Evolutionary conservation across 768 basidiomycete genomes (phyloP).

Genomic region (Lepiota venenata): DNA sequence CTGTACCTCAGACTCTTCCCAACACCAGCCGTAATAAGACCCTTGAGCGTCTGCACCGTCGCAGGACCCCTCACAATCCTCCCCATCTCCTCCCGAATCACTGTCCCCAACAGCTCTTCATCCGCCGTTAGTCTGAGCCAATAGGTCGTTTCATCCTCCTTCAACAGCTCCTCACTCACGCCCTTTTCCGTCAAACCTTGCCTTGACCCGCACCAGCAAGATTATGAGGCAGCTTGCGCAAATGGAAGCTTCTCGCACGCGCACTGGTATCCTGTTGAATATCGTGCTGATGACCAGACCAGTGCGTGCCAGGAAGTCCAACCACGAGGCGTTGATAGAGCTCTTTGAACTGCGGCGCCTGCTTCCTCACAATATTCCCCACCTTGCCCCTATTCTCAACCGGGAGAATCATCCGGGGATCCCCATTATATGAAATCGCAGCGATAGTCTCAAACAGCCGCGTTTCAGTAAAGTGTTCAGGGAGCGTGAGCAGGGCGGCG

Average conservation of each 20-base stretch:
- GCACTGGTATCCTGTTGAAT: constrained; percentile 77
- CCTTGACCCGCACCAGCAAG: constrained; percentile 56
- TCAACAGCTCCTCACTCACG: constrained; percentile 29
- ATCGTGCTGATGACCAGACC: constrained; percentile 45
- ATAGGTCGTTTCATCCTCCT: constrained; percentile 71
- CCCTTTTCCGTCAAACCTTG: constrained; percentile 40
- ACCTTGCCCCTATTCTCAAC: constrained; percentile 95
- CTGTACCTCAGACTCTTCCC: constrained; percentile 77
- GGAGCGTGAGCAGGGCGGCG: constrained; percentile 85
- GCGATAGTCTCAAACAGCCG: constrained; percentile 86
- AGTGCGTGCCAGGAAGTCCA: constrained; percentile 78
- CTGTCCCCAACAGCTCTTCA: constrained; percentile 48
- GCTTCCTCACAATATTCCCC: constrained; percentile 85
- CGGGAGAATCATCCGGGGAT: constrained; percentile 92
- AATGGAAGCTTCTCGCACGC: constrained; percentile 65
- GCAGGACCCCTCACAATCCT: constrained; percentile 82
- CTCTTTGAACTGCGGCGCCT: constrained; percentile 80
- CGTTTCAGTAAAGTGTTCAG: constrained; percentile 75
- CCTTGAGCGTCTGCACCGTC: constrained; percentile 81
- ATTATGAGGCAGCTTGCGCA: constrained; percentile 74
- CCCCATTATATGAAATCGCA: constrained; percentile 81
- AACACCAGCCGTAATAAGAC: constrained; percentile 78
- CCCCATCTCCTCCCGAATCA: constrained; percentile 65
- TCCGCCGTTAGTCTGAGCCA: constrained; percentile 74
- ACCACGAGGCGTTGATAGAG: constrained; percentile 79